phyloP scores from a whole-genome alignment of 306 rosid species.

The Acacia acuminata region DNA sequence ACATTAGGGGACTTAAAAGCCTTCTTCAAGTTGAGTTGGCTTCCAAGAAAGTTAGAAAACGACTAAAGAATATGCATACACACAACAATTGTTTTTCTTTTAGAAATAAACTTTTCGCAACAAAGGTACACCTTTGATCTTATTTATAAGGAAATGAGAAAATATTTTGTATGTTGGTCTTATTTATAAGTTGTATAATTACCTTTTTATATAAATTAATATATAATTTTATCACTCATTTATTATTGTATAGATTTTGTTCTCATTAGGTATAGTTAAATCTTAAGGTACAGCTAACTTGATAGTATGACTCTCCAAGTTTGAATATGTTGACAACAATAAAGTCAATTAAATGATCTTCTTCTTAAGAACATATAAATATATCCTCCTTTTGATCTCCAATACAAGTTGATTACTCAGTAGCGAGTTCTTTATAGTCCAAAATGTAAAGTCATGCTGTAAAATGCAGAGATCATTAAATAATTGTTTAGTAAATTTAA shows the following conservation, averaged over 20 bases:
- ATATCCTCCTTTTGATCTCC: not conserved
- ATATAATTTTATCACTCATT: too few species aligned
- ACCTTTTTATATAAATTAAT: too few species aligned
- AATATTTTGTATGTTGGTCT: too few species aligned
- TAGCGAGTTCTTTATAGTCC: not conserved
- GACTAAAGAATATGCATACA: slow-evolving; percentile 4
- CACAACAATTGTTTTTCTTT: not conserved
- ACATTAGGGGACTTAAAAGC: slow-evolving; percentile 6
- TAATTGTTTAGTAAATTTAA: not conserved
- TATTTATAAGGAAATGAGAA: too few species aligned
- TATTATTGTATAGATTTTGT: too few species aligned
- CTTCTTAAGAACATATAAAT: not conserved
- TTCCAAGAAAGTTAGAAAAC: slow-evolving; percentile 21
- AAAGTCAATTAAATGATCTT: not conserved
- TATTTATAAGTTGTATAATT: too few species aligned
- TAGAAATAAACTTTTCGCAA: not conserved
- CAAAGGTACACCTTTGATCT: not conserved
- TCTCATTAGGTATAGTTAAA: too few species aligned
- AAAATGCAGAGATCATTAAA: not conserved
- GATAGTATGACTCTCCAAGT: not conserved
- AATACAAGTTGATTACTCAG: not conserved
- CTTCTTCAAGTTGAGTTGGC: slow-evolving; percentile 21
- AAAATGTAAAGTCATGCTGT: not conserved
- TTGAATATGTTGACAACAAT: not conserved
- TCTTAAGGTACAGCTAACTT: not conserved